Evolutionary conservation across 179 eudicot species (phyloP).

Genomic region (Amaranthus tricolor): DNA sequence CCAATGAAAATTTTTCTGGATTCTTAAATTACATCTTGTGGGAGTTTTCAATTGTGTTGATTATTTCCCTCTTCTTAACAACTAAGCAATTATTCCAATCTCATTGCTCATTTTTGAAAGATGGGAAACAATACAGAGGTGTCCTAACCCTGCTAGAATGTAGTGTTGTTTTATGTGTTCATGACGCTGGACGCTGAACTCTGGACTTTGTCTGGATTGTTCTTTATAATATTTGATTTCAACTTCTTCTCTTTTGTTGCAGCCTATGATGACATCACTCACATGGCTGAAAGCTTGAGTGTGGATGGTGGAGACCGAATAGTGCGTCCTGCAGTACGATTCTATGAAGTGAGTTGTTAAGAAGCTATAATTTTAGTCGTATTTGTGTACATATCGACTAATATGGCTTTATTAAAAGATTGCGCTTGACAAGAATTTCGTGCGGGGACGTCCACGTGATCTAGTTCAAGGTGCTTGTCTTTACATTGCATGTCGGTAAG

Average conservation of each 20-base stretch:
- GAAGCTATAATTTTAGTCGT: background rate
- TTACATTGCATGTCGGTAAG: constrained; percentile 80
- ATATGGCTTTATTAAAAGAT: constrained; percentile 42
- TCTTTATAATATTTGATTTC: background rate
- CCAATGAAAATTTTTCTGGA: background rate
- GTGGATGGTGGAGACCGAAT: constrained; percentile 48
- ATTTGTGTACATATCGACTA: background rate
- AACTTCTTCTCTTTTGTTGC: constrained; percentile 19
- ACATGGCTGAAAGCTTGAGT: constrained; percentile 41
- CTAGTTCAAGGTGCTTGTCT: constrained; percentile 81
- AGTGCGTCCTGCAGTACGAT: constrained; percentile 43
- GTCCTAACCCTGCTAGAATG: background rate
- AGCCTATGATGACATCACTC: constrained; percentile 35
- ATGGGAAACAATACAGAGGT: background rate
- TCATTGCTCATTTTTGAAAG: background rate
- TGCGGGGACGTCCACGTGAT: constrained; percentile 71
- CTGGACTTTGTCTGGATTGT: background rate
- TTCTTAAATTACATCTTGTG: background rate
- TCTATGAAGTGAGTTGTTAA: constrained; percentile 46
- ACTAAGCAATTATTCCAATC: background rate
- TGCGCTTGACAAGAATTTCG: constrained; percentile 65
- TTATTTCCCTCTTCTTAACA: background rate
- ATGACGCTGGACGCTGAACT: background rate
- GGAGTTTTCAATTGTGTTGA: background rate
- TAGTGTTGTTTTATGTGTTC: background rate